These are phyloP conservation scores for Stramenopiles sp. DNA, from an alignment of 352 stramenopile genomes.

Conservation along the genomic window DNA sequence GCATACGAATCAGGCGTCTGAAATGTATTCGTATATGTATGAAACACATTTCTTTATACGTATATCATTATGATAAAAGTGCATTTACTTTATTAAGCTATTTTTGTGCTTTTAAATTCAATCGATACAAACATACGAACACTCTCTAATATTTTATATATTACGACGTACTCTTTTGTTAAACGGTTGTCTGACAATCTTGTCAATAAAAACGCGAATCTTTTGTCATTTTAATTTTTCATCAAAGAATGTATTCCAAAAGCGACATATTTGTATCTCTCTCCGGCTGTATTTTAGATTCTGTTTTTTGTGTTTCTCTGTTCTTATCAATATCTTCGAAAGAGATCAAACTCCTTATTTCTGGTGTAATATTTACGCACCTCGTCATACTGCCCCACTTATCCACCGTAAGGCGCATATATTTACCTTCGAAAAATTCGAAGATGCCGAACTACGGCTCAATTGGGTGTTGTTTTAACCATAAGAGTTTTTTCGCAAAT, in stretches of 20 bases:
- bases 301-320: not conserved
- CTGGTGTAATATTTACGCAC: not conserved
- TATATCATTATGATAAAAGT: not conserved
- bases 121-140: too few species aligned
- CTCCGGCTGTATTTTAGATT: not conserved
- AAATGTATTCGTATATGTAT: not conserved
- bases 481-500: slow-evolving; percentile 46
- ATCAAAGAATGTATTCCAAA: not conserved
- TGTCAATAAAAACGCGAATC: too few species aligned
- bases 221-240: too few species aligned
- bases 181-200: too few species aligned
- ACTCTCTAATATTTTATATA: too few species aligned
- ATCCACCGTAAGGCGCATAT: not conserved
- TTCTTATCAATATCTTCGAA: not conserved
- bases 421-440: not conserved
- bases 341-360: not conserved
- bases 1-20: not conserved
- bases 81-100: not conserved
- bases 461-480: slow-evolving; percentile 57
- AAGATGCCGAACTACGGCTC: slow-evolving; percentile 34
- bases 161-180: too few species aligned
- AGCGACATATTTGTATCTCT: not conserved
- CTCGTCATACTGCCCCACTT: not conserved
- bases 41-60: not conserved
- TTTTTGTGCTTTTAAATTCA: too few species aligned